A percentile compares a stretch with the other conserved stretches of the same genome.
These are phyloP conservation scores for Calonectria pseudoreteaudii DNA, from an alignment of 2,329 filamentous ascomycete genomes.

Conservation along the genomic window DNA sequence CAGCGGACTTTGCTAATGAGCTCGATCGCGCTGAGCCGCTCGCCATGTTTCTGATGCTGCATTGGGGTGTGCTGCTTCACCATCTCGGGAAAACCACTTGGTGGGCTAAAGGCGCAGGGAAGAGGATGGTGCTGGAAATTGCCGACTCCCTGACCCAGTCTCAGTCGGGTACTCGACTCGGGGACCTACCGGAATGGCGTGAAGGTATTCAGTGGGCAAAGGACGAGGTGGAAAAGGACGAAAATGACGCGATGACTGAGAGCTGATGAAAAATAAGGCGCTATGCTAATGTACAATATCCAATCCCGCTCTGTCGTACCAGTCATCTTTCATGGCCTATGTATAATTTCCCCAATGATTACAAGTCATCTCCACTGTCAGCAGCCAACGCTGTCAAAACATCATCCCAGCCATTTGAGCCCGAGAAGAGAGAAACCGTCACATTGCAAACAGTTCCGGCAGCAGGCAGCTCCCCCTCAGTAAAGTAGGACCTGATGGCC, in stretches of 20 bases:
- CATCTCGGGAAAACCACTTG: conserved; percentile 36
- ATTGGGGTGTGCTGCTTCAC: conserved; percentile 51
- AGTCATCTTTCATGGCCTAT: background rate
- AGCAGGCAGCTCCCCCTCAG: conserved; percentile 29
- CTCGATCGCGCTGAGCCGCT: conserved; percentile 48
- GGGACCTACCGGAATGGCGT: conserved; percentile 31
- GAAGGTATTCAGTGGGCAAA: conserved; percentile 37
- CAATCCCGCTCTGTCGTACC: background rate
- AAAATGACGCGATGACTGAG: background rate
- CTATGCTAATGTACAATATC: background rate
- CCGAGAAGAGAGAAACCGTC: conserved; percentile 22
- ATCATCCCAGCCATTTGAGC: conserved; percentile 29
- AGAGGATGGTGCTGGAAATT: conserved; percentile 36
- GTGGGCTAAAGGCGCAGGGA: conserved; percentile 40
- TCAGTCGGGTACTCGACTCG: conserved; percentile 5
- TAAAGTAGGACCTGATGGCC: conserved; percentile 30
- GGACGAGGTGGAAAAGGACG: conserved; percentile 26
- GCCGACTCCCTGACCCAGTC: conserved; percentile 23
- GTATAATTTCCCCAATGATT: background rate
- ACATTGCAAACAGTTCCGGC: conserved; percentile 28
- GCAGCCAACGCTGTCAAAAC: conserved; percentile 13
- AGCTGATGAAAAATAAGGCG: background rate
- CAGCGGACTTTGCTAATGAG: conserved; percentile 45
- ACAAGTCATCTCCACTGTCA: background rate
- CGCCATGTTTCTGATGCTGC: conserved; percentile 51